Base-by-base conservation (phyloP, 495 filamentous ascomycete genomes). In the Parathielavia hyrcaniae region DNA sequence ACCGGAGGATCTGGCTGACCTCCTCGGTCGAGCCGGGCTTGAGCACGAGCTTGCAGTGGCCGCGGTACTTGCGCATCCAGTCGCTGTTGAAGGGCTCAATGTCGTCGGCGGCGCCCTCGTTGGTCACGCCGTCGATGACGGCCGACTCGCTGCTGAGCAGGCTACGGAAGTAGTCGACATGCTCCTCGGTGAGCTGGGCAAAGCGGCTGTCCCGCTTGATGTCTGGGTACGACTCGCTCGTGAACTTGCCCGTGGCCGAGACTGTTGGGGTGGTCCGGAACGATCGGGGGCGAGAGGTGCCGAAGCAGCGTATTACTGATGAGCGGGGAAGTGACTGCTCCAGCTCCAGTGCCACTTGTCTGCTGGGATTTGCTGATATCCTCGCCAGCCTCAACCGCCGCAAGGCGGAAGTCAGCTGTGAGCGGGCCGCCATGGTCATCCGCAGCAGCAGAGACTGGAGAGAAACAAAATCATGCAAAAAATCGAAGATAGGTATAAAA, bases 21-120 rank as follows among this genome's bases (percentile, higher is more conserved):
- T 98, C 87, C 58, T 89, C 82, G 3, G 89, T 90, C 12, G 80
- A 83, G 36, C 77, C 76, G 10, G 93, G 93, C 73, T 92, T 96
- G 47, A 98, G 75, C 10, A 97, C 90, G 10, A 98, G 76, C 55
- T 83, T 81, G 52, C 88, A 84, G 68, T 96, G 91, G 39, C 93
- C 93, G 39, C 90, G 85, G 76, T 97, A 98, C 72, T 98, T 98
- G 70, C 88, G 84, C 95, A 97, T 97, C 93, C 93, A 98, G 75
- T 98, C 93, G 63, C 81, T 83, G 75, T 98, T 98, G 81, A 89
- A 97, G 16, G 90, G 82, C 66, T 92, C 90, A 55, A 97, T 77
- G 66, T 98, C 93, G 60, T 87, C 85, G 30, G 66, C 71, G 0
- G 78, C 71, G 19, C 83, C 83, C 67, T 88, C 83, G 63, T 79